Conservation (phyloP, 2,329 filamentous ascomycete genomes). For the Lecanicillium sp. region DNA sequence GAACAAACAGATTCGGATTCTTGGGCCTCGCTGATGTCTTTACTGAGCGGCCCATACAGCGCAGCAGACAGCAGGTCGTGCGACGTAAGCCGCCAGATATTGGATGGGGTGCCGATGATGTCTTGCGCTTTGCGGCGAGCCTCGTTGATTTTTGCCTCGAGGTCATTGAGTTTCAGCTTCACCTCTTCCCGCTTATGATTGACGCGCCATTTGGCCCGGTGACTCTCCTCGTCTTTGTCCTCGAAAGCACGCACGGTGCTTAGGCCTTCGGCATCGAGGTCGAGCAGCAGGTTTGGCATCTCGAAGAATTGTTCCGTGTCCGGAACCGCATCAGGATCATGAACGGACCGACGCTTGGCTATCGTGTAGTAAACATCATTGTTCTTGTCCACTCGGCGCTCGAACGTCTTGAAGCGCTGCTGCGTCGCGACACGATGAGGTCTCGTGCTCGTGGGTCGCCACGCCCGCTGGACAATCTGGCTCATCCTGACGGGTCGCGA, state of each 20-base stretch:
- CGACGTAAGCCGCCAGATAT: constrained; percentile 34
- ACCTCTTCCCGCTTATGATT: constrained; percentile 21
- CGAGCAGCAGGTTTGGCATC: constrained; percentile 39
- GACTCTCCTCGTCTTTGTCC: constrained; percentile 29
- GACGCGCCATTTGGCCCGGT: constrained; percentile 25
- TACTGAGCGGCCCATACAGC: constrained; percentile 22
- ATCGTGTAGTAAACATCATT: constrained; percentile 24
- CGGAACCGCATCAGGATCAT: background rate
- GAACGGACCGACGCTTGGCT: constrained; percentile 16
- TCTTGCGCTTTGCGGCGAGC: constrained; percentile 23
- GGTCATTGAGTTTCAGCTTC: constrained; percentile 21
- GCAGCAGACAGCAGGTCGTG: constrained; percentile 38
- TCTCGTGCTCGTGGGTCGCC: constrained; percentile 10
- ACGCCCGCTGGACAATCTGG: constrained; percentile 5
- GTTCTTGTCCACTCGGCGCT: constrained; percentile 16
- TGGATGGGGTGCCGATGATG: constrained; percentile 20
- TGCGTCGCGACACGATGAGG: constrained; percentile 7
- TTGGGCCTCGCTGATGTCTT: background rate
- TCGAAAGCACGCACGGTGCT: constrained; percentile 37
- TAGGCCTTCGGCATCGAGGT: constrained; percentile 45
- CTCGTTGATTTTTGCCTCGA: constrained; percentile 25
- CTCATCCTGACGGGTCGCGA: background rate
- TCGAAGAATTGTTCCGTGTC: constrained; percentile 29
- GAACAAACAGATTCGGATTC: background rate
- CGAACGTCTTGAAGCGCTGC: constrained; percentile 13